phyloP scores from a whole-genome alignment of 2,329 filamentous ascomycete species.

The Thelonectria rubi region DNA sequence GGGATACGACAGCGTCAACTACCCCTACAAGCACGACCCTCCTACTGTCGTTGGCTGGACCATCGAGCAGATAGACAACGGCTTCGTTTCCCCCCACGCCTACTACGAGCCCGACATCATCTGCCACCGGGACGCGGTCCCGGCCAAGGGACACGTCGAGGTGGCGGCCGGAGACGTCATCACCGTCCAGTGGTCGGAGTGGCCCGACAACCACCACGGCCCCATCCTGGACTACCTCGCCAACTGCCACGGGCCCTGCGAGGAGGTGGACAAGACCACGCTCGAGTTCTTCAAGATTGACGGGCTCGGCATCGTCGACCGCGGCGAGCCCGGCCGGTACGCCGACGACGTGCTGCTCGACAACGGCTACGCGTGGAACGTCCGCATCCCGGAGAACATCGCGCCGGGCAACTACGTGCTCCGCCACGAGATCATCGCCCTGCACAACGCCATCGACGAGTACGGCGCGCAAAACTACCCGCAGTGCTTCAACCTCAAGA shows the following conservation, averaged over 20 bases:
- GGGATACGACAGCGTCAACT: slow-evolving; percentile 51
- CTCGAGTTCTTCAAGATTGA: slow-evolving; percentile 60
- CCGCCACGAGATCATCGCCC: slow-evolving; percentile 64
- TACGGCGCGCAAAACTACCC: slow-evolving; percentile 61
- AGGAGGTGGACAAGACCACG: slow-evolving; percentile 51
- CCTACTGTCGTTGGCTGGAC: slow-evolving; percentile 53
- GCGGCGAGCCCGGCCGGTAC: slow-evolving; percentile 49
- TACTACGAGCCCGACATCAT: slow-evolving; percentile 56
- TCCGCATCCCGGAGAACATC: slow-evolving; percentile 58
- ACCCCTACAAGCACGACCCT: slow-evolving; percentile 49
- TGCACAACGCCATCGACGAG: slow-evolving; percentile 56
- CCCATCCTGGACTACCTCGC: slow-evolving; percentile 58
- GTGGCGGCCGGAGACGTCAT: slow-evolving; percentile 57
- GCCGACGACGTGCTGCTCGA: slow-evolving; percentile 56
- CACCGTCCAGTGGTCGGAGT: slow-evolving; percentile 58
- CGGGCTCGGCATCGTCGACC: slow-evolving; percentile 50
- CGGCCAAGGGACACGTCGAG: slow-evolving; percentile 51
- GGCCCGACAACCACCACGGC: slow-evolving; percentile 60
- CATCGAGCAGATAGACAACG: slow-evolving; percentile 53
- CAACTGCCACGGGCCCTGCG: slow-evolving; percentile 54
- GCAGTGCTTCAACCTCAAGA: slow-evolving; percentile 61
- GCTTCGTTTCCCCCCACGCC: slow-evolving; percentile 58
- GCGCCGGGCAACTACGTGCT: slow-evolving; percentile 63
- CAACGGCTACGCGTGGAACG: slow-evolving; percentile 61
- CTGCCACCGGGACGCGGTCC: slow-evolving; percentile 55